Evolutionary conservation across 2,329 filamentous ascomycete genomes (phyloP).

Genomic region (Aspergillus fructus): DNA sequence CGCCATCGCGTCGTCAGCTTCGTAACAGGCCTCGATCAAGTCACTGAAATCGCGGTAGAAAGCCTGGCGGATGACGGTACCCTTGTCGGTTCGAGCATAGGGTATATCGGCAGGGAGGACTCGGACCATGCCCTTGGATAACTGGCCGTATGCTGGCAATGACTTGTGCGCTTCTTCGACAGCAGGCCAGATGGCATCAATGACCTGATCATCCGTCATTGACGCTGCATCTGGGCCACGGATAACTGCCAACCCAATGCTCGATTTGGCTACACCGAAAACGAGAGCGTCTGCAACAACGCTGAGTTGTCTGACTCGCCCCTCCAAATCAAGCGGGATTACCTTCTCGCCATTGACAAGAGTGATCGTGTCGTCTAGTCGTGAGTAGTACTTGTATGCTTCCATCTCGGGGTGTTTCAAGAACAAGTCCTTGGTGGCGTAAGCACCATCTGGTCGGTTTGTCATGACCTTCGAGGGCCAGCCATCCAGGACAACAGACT

Average conservation of each 20-base stretch:
- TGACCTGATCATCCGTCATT: constrained; percentile 46
- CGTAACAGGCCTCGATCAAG: constrained; percentile 49
- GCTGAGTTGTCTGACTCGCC: constrained; percentile 52
- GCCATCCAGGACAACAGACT: constrained; percentile 36
- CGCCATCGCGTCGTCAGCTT: constrained; percentile 20
- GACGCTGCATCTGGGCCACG: constrained; percentile 46
- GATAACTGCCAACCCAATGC: constrained; percentile 56
- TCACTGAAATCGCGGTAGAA: constrained; percentile 50
- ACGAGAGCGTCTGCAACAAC: constrained; percentile 58
- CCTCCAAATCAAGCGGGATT: constrained; percentile 52
- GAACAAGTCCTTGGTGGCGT: constrained; percentile 53
- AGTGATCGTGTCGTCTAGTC: constrained; percentile 49
- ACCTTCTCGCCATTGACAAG: constrained; percentile 54
- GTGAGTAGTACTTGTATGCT: constrained; percentile 49
- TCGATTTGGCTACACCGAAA: constrained; percentile 55
- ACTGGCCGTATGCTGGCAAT: constrained; percentile 53
- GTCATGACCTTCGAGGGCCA: constrained; percentile 42
- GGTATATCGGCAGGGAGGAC: constrained; percentile 46
- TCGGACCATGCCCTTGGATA: constrained; percentile 55
- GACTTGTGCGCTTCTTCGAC: constrained; percentile 53
- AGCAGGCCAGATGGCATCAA: constrained; percentile 51
- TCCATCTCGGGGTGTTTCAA: constrained; percentile 44
- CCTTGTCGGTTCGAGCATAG: constrained; percentile 57
- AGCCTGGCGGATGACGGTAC: constrained; percentile 53
- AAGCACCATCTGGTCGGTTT: constrained; percentile 50